A percentile compares a stretch with the other conserved stretches of the same genome.
These are phyloP conservation scores for Mortierella antarctica DNA, from an alignment of 192 early-diverging fungal genomes.

Conservation along the genomic window DNA sequence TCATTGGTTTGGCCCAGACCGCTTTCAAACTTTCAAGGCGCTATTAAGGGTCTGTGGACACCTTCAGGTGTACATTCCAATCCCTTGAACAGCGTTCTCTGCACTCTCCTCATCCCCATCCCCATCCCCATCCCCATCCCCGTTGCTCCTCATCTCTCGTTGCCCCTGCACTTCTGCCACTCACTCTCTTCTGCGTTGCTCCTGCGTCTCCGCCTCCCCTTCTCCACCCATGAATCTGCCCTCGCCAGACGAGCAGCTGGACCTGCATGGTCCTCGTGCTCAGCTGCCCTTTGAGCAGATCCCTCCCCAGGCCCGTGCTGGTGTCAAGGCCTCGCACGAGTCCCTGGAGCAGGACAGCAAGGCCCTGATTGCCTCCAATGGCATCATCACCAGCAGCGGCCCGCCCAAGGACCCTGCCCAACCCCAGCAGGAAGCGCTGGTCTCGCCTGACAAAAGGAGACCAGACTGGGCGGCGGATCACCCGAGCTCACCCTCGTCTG, in stretches of 20 bases:
- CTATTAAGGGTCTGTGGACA: no score
- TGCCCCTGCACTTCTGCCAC: slow-evolving; percentile 10
- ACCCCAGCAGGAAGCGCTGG: slow-evolving; percentile 15
- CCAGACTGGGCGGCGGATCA: slow-evolving; percentile 2
- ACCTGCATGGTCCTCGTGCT: slow-evolving; percentile 36
- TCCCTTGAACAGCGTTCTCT: no score
- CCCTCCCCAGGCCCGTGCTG: slow-evolving; percentile 36
- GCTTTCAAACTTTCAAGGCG: no score
- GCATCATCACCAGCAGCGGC: slow-evolving; percentile 36
- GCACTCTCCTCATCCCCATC: no score
- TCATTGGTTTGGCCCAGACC: no score
- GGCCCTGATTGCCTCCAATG: slow-evolving; percentile 25
- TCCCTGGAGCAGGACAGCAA: slow-evolving; percentile 25
- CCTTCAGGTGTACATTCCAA: no score
- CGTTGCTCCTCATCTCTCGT: background rate
- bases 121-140: no score
- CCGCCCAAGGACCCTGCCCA: background rate
- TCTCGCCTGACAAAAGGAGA: slow-evolving; percentile 29
- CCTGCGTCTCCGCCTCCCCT: background rate
- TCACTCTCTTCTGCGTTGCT: background rate
- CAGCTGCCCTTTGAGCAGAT: slow-evolving; percentile 44
- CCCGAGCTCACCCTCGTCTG: background rate
- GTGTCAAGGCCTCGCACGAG: slow-evolving; percentile 36
- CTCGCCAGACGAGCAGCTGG: slow-evolving; percentile 44
- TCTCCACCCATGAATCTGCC: slow-evolving; percentile 43